Conservation (phyloP, 2,329 filamentous ascomycete species). For the Davidsoniella virescens region DNA sequence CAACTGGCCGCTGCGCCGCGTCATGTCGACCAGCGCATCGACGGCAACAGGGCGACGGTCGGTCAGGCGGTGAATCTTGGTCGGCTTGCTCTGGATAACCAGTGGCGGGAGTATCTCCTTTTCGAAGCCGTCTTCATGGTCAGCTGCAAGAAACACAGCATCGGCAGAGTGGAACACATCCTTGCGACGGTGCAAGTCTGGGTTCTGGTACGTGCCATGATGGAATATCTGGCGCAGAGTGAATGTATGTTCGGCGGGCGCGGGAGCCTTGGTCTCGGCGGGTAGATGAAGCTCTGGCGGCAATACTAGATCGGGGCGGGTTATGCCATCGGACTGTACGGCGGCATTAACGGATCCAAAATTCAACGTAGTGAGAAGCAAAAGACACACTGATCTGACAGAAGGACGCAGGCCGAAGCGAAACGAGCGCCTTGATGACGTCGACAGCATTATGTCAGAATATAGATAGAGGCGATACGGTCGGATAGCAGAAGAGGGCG, state of each 20-base stretch:
- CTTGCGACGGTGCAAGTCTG: slow-evolving; percentile 56
- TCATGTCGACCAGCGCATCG: slow-evolving; percentile 59
- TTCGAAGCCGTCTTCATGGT: slow-evolving; percentile 40
- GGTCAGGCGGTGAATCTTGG: slow-evolving; percentile 63
- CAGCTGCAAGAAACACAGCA: slow-evolving; percentile 43
- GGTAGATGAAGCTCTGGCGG: slow-evolving; percentile 25
- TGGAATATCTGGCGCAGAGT: slow-evolving; percentile 81
- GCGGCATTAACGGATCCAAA: slow-evolving; percentile 14
- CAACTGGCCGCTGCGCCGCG: slow-evolving; percentile 51
- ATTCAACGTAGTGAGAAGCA: too few relatives aligned
- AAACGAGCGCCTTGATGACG: slow-evolving; percentile 19
- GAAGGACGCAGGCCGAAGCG: slow-evolving; percentile 51
- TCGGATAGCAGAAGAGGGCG: background rate
- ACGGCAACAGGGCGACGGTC: slow-evolving; percentile 64
- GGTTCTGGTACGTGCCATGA: slow-evolving; percentile 69
- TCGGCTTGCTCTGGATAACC: slow-evolving; percentile 43
- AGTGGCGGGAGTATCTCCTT: slow-evolving; percentile 37
- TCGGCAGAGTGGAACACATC: slow-evolving; percentile 46
- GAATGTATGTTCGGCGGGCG: slow-evolving; percentile 40
- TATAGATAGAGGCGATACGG: background rate
- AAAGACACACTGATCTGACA: slow-evolving; percentile 23
- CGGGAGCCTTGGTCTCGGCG: slow-evolving; percentile 26
- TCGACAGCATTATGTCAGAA: background rate
- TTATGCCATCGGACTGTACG: slow-evolving; percentile 21
- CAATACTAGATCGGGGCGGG: slow-evolving; percentile 28